Evolutionary conservation across 345 rosid species (phyloP), one percentile per base, ranked within the genome.

Genomic region (Citrus hindsii): DNA sequence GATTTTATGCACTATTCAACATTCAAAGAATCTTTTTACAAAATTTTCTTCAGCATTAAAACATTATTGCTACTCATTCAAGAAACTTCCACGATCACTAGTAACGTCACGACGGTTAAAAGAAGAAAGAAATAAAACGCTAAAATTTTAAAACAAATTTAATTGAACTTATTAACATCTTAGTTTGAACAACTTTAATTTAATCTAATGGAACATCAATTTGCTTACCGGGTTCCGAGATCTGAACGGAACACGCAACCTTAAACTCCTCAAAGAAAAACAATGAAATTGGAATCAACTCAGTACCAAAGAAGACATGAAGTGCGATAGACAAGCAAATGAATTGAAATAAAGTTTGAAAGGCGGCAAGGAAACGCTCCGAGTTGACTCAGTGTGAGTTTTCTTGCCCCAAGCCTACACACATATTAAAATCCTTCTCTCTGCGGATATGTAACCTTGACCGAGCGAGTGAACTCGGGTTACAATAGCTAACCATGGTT

Each of bases 141-240:
- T 53, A 4, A 42, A 71, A 13, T 35, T 19, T 53, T 51, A 53
- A 1, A 73, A 56, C 5, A 65, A 76, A 72, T 58, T 40, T 5
- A 28, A 48, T 56, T 42, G 0, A 56, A 56, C 51, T 37, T 51
- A 53, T 33, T 9, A 53, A 18, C 55, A 6, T 53, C 24, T 21
- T 0, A n/a, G 48, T 63, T 40, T 13, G 19, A 59, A 24, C 67
- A 37, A 59, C 24, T 46, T 37, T 2, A 75, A 58, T 56, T 32
- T 7, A 66, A 76, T 6, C 7, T 4, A 61, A 77, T 13, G 55
- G 35, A 66, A 33, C 51, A 66, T 53, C 28, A 51, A 65, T 4
- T 18, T 7, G 71, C 90, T 84, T 46, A 90, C 89, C 87, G 61
- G 81, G 68, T 71, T 25, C 37, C 68, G 71, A 84, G 87, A 89